Base-by-base conservation (phyloP, 2,329 filamentous ascomycete genomes). In the Lasiodiplodia sp. region DNA sequence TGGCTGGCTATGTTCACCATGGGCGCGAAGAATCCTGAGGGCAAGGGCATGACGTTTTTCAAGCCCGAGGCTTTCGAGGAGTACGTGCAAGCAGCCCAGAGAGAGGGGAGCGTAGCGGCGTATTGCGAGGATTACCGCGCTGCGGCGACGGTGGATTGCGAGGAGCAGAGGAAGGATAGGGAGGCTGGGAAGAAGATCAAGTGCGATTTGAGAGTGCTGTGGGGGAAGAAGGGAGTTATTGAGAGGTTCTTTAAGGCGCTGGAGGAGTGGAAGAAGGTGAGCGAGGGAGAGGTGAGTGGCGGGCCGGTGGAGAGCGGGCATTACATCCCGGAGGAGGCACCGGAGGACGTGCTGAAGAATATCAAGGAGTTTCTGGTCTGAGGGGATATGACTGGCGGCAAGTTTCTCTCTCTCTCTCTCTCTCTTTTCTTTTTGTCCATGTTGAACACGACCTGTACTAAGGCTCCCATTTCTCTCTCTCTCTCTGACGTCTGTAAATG, bases 41-140 rank as follows among this genome's bases (percentile, higher is more conserved):
- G 62, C 23, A 21, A 49, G 28, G 34, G 25, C 12, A 4, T 66
- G 10, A 10, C 5, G 0, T 60, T 79, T 4, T 70, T 73, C 37
- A 38, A 72, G 0, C 72, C 76, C 38, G 74, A 75, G 16, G 76
- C 77, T 40, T 77, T 83, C 0, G 77, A 80, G 0, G 74, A 79
- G 2, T 88, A 87, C 69, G 78, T 78, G 0, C 75, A 75, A 1
- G 79, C 78, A 31, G 73, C 87, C 28, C 76, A 76, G 5, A 80
- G 87, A 55, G 73, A 76, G 2, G 78, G 75, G 0, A 76, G 80
- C 0, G 80, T 88, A 12, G 81, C 83, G 69, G 81, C 81, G 0
- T 85, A 83, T 78, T 87, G 86, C 69, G 82, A 88, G 70, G 87
- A 89, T 71, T 89, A 89, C 69, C 78, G 85, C 12, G 86, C 86